phyloP scores from a whole-genome alignment of 2,329 filamentous ascomycete species.

The Esteya vermicola region DNA sequence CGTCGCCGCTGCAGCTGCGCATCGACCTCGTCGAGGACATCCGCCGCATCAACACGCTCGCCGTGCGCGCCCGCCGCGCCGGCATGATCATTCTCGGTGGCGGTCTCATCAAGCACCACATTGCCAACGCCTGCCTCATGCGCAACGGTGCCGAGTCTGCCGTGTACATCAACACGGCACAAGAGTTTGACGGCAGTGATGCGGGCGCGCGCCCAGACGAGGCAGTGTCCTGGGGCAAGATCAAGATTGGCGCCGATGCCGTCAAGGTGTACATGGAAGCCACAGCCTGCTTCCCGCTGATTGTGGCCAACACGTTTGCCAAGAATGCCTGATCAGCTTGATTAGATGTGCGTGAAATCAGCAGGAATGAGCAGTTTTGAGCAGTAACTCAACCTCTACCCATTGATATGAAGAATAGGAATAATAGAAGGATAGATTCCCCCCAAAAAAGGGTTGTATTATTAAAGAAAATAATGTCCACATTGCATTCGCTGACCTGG shows the following conservation, averaged over 20 bases:
- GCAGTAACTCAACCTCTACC: too few species aligned
- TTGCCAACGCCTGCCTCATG: slow-evolving; percentile 95
- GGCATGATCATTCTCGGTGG: slow-evolving; percentile 95
- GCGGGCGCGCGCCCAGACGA: slow-evolving; percentile 90
- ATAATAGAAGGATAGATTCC: too few species aligned
- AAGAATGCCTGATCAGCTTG: slow-evolving; percentile 30
- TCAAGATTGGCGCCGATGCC: slow-evolving; percentile 72
- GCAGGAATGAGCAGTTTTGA: too few species aligned
- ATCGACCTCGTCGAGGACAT: slow-evolving; percentile 94
- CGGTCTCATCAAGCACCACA: slow-evolving; percentile 95
- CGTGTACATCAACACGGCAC: slow-evolving; percentile 93
- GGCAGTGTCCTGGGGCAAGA: slow-evolving; percentile 97
- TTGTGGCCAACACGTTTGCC: slow-evolving; percentile 53
- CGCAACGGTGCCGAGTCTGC: slow-evolving; percentile 93
- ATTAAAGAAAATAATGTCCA: too few species aligned
- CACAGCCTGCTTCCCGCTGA: slow-evolving; percentile 50
- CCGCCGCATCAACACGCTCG: slow-evolving; percentile 79
- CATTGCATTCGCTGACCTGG: too few species aligned
- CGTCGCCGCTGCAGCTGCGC: slow-evolving; percentile 65
- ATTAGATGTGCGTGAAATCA: too few species aligned
- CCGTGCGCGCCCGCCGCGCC: slow-evolving; percentile 71
- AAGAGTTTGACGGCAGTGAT: slow-evolving; percentile 96
- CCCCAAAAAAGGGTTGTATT: too few species aligned
- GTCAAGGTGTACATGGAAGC: slow-evolving; percentile 69
- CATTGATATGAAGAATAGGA: too few species aligned